Percentiles rank a stretch among this genome's conserved stretches.
phyloP scores from a whole-genome alignment of 257 asterid genomes.

The Galeopsis tetrahit region DNA sequence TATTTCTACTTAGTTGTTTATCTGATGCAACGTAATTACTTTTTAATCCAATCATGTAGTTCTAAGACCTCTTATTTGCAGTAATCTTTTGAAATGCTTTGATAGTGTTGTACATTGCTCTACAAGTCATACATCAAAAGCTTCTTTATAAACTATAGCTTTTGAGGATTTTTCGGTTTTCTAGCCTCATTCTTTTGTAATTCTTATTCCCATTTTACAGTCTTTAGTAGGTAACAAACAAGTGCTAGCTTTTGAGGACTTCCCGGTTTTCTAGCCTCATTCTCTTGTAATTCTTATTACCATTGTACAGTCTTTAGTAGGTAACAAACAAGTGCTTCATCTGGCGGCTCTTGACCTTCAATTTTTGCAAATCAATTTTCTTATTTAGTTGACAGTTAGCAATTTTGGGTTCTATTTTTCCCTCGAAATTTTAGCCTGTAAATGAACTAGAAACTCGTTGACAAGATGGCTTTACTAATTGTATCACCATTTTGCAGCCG shows the following conservation, averaged over 20 bases:
- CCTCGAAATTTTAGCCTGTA: not conserved
- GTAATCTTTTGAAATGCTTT: slow-evolving; percentile 1
- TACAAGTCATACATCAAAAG: slow-evolving; percentile 10
- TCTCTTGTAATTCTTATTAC: not conserved
- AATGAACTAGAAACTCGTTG: slow-evolving; percentile 13
- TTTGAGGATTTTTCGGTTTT: not conserved
- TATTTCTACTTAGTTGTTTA: slow-evolving; percentile 1
- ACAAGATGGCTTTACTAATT: slow-evolving; percentile 18
- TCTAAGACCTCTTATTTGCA: slow-evolving; percentile 12
- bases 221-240: slow-evolving; percentile 11
- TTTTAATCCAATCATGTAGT: slow-evolving; percentile 9
- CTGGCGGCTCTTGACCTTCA: not conserved
- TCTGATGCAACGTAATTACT: not conserved
- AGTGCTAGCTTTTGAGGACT: not conserved
- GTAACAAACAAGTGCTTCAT: slow-evolving; percentile 1
- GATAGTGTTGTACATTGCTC: not conserved
- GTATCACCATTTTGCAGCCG: slow-evolving; percentile 46
- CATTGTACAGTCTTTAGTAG: not conserved
- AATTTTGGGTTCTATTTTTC: not conserved
- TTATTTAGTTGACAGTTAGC: slow-evolving; percentile 13
- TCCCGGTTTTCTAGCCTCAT: too few species aligned
- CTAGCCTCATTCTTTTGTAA: not conserved
- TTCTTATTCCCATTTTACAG: not conserved
- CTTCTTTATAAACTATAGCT: not conserved
- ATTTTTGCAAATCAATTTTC: not conserved